Evolutionary conservation across 2,329 filamentous ascomycete genomes (phyloP), one percentile per base, ranked within the genome.

Genomic region (Scytalidium lignicola): DNA sequence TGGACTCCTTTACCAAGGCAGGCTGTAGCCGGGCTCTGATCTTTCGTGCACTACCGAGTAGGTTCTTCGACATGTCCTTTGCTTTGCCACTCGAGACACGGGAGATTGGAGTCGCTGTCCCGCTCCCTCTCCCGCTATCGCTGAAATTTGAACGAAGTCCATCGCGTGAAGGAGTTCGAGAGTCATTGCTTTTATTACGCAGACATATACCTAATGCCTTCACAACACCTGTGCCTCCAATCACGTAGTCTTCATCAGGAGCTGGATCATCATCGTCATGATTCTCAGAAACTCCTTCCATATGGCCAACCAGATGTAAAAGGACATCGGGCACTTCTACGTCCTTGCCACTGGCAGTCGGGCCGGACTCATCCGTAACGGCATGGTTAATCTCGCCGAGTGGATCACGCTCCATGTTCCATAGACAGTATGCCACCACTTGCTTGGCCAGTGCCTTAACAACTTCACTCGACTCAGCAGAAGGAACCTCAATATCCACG

Each of bases 371-470:
- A 41, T 54, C 28, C 22, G 52, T 43, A 46, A 74, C 67, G 28
- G 71, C 67, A 43, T 74, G 65, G 54, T 70, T 70, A 51, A 81
- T 76, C 49, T 86, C 83, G 9, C 79, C 75, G 51, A 90, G 81
- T 10, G 88, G 83, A 15, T 86, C 79, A 9, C 79, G 80, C 65
- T 96, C 90, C 74, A 99, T 85, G 60, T 99, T 99, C 50, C 88
- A 83, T 53, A 99, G 76, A 54, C 88, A 96, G 67, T 96, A 96
- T 0, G 90, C 92, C 41, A 96, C 85, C n/a, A 96, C 87, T 66
- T 96, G 91, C 62, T 92, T 95, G 1, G 90, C 91, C 58, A 96
- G 76, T 2, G 90, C 91, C 67, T 90, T 95, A 60, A 96, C 88
- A 20, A 96, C 81, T 65, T 96, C 93, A 48, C 87, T 89, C n/a